Evolutionary conservation across 1,139 yeast genomes (phyloP), one percentile per base, ranked within the genome.

Genomic region (Geotrichum bryndzae): DNA sequence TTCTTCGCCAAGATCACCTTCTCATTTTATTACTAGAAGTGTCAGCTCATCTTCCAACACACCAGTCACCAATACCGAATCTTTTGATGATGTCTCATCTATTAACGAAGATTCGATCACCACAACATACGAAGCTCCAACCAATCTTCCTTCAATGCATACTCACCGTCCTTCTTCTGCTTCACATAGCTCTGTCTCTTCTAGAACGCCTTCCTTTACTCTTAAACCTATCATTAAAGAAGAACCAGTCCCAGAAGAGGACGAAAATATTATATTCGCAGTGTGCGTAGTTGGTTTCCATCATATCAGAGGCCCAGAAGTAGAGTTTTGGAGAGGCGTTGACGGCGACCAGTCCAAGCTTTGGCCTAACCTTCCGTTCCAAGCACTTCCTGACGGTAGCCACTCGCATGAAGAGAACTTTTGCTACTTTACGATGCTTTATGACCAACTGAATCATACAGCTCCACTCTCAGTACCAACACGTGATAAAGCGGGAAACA

Each of bases 321-420:
- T 94, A 22, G 97, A 92, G 73, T 90, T 89, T 77, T 90, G 97
- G 91, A 80, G 85, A 57, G 90, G 95, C 25, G 83, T 86, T 63
- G 84, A 85, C 58, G 79, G 79, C 0, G 76, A 82, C 38, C 75
- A 77, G 56, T 73, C 81, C 0, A 72, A 76, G 6, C 75, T 88
- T 27, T 94, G 97, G 90, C 90, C 92, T 18, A 86, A 87, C 69
- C 76, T 94, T 54, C 95, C 98, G 2, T 94, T 94, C 71, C 97
- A 92, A 72, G 96, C 97, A 1, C 77, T 94, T 46, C 99, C 99
- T 0, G 99, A 94, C 74, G 98, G 98, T 1, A 87, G 96, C 1
- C 99, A 94, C 73, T 79, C 84, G 58, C 92, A 87, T 71, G 96
- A 91, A 72, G 98, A 94, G 73, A 92, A 96, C 1, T 91, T 91